Evolutionary conservation across 345 rosid genomes (phyloP).

Genomic region (Eucalyptus erythrocorys): DNA sequence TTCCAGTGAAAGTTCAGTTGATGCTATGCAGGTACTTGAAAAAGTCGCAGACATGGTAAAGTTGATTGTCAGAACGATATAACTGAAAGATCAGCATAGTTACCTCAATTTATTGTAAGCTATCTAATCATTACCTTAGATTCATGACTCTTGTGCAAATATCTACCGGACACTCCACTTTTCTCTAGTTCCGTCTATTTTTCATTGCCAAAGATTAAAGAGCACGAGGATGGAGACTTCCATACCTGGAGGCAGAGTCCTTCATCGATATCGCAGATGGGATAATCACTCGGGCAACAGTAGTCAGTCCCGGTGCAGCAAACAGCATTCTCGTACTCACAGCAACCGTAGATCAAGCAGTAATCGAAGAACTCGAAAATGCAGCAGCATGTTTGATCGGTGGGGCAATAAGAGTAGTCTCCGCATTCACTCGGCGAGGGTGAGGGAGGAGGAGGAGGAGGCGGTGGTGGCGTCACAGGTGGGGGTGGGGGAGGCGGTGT

Average conservation of each 20-base stretch:
- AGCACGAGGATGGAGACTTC: not conserved
- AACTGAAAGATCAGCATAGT: not conserved
- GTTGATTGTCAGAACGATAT: not conserved
- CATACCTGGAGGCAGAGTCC: slow-evolving; percentile 58
- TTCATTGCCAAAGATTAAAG: not conserved
- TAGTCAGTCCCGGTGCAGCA: slow-evolving; percentile 45
- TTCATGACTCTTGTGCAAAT: not conserved
- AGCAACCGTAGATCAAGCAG: slow-evolving; percentile 56
- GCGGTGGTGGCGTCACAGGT: slow-evolving; percentile 5
- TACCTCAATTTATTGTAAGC: not conserved
- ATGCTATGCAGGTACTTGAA: not conserved
- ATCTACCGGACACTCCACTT: not conserved
- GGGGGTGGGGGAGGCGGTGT: slow-evolving; percentile 19
- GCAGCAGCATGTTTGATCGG: slow-evolving; percentile 62
- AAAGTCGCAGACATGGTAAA: not conserved
- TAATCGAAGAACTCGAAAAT: slow-evolving; percentile 19
- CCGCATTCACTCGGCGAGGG: slow-evolving; percentile 58
- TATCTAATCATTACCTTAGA: not conserved
- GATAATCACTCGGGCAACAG: slow-evolving; percentile 71
- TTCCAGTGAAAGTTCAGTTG: not conserved
- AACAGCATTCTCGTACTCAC: slow-evolving; percentile 43
- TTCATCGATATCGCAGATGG: slow-evolving; percentile 45
- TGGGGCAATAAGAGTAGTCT: slow-evolving; percentile 42
- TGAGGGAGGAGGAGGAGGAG: slow-evolving; percentile 28
- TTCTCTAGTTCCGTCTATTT: not conserved